Evolutionary conservation across 345 rosid genomes (phyloP).

Genomic region (Conringia planisiliqua): DNA sequence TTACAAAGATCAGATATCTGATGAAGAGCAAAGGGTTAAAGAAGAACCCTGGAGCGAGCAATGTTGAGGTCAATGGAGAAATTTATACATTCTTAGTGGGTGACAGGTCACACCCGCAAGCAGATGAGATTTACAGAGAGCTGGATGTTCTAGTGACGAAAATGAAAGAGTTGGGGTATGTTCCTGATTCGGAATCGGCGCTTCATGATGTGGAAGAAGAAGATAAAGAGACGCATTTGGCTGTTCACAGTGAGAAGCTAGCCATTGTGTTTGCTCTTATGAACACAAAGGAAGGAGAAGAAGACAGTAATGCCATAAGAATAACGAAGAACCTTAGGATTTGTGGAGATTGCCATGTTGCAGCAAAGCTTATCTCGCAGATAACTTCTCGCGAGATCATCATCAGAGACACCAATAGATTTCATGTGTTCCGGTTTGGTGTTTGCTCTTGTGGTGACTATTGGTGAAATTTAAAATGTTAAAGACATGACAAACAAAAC

Average conservation of each 20-base stretch:
- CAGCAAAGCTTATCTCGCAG: slow-evolving; percentile 63
- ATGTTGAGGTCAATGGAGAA: slow-evolving; percentile 48
- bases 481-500: neutral
- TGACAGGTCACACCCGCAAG: slow-evolving; percentile 50
- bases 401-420: slow-evolving; percentile 60
- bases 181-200: slow-evolving; percentile 59
- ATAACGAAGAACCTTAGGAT: slow-evolving; percentile 76
- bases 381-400: slow-evolving; percentile 55
- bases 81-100: slow-evolving; percentile 65
- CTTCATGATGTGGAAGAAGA: slow-evolving; percentile 82
- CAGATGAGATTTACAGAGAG: slow-evolving; percentile 45
- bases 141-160: slow-evolving; percentile 53
- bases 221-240: slow-evolving; percentile 71
- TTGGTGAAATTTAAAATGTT: slow-evolving; percentile 41
- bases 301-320: slow-evolving; percentile 45
- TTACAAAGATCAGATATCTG: slow-evolving; percentile 46
- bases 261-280: slow-evolving; percentile 68
- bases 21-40: slow-evolving; percentile 59
- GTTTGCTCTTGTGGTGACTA: slow-evolving; percentile 72
- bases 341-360: slow-evolving; percentile 71
- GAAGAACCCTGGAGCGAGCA: slow-evolving; percentile 66
- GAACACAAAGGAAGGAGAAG: slow-evolving; percentile 46
- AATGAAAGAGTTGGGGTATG: slow-evolving; percentile 66
- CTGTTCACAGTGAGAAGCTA: slow-evolving; percentile 75
- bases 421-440: slow-evolving; percentile 61